Conservation (phyloP, 306 rosid genomes). For the Medicago lupulina region DNA sequence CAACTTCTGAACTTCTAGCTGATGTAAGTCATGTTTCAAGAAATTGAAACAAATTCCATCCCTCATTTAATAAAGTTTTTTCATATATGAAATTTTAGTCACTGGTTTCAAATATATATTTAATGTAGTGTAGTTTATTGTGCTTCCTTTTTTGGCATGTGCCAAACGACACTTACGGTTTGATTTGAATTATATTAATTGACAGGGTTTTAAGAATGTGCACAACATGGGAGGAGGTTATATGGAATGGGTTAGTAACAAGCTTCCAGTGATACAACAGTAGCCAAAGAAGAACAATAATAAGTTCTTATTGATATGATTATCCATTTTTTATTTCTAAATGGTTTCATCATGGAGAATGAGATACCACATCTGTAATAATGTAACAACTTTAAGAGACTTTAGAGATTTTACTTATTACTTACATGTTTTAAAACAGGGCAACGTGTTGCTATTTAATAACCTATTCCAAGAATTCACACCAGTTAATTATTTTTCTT, state of each 20-base stretch:
- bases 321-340: neutral
- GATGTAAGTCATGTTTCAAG: slow-evolving; percentile 58
- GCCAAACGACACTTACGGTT: too few species aligned
- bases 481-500: too few species aligned
- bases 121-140: too few species aligned
- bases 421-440: too few species aligned
- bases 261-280: slow-evolving; percentile 50
- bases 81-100: neutral
- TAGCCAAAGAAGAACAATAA: slow-evolving; percentile 42
- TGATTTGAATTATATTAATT: slow-evolving; percentile 31
- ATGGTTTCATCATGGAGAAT: neutral
- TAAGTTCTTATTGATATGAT: neutral
- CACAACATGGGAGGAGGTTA: slow-evolving; percentile 85
- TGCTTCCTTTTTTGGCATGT: too few species aligned
- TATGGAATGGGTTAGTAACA: slow-evolving; percentile 66
- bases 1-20: slow-evolving; percentile 63
- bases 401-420: too few species aligned
- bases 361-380: neutral
- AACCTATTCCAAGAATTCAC: too few species aligned
- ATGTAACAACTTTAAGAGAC: neutral
- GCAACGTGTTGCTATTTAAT: too few species aligned
- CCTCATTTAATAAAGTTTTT: neutral
- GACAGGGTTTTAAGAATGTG: slow-evolving; percentile 73
- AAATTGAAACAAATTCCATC: slow-evolving; percentile 5
- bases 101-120: too few species aligned